Evolutionary conservation across 371 early-diverging fungal genomes (phyloP), one percentile per base, ranked within the genome.

Genomic region (Mortierella sp.): DNA sequence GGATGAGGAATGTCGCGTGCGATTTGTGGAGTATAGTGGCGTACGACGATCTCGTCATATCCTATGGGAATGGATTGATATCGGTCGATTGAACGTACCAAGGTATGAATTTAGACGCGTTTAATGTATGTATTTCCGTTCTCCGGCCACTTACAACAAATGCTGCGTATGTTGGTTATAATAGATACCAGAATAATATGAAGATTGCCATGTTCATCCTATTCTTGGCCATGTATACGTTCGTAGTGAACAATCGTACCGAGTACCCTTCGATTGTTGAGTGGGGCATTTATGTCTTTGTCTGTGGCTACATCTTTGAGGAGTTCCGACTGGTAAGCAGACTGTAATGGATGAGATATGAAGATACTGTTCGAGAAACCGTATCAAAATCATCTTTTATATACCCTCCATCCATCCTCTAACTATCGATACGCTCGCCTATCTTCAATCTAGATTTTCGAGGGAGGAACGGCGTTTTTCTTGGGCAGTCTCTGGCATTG

Each of bases 401-500:
- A 37, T 3, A 37, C 8, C 2, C 8, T 17, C 23, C 26, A 17
- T 12, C 12, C 57, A 32, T 57, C 2, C 57, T 28, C n/a, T 45
- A 13, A 17, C 34, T 13, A 42, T 4, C 40, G 22, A 26, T 32
- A 22, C 29, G 37, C 47, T 29, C 68, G 60, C 19, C 9, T 62
- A 32, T 35, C 35, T 34, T 19, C 13, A 28, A 29, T 15, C 19
- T 67, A 83, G 83, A 76, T 83, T 31, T 80, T 75, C 53, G 81
- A 83, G 13, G 76, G 81, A 31, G 84, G 84, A 57, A 74, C 76
- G 43, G 68, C 71, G 6, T 80, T 81, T 49, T 83, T 80, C 71
- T 51, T 76, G n/a, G 76, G 76, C n/a, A 81, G 75, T 58, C 31
- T 83, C 23, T 81, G 77, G 70, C 82, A 83, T 42, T 76, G 81